These are phyloP conservation scores for Uncinocarpus reesii DNA, from an alignment of 2,329 filamentous ascomycete species.

Conservation along the genomic window DNA sequence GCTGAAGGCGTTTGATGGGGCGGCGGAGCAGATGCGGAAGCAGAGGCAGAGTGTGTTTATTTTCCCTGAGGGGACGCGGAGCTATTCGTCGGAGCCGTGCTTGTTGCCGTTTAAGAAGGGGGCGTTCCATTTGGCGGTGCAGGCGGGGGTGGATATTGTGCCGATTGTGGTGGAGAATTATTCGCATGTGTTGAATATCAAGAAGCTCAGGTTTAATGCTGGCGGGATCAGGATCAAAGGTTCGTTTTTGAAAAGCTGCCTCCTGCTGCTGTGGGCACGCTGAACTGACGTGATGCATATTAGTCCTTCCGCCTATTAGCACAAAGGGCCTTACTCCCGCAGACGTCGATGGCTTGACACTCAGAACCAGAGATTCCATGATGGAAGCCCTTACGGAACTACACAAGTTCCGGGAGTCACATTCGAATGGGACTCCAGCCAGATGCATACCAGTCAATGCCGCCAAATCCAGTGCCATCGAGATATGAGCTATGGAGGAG, in stretches of 20 bases:
- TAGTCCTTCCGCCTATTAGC: conserved; percentile 69
- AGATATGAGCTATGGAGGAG: conserved; percentile 1
- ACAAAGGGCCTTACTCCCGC: conserved; percentile 61
- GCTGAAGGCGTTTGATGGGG: conserved; percentile 72
- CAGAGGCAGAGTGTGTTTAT: conserved; percentile 53
- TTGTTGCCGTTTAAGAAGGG: conserved; percentile 98
- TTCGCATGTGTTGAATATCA: conserved; percentile 58
- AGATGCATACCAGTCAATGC: neutral
- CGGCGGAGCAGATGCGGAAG: conserved; percentile 65
- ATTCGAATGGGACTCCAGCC: neutral
- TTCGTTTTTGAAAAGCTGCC: too few relatives aligned
- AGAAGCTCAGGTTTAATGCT: conserved; percentile 53
- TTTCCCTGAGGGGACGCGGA: conserved; percentile 73
- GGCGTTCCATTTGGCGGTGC: conserved; percentile 88
- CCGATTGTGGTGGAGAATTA: conserved; percentile 76
- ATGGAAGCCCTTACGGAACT: conserved; percentile 47
- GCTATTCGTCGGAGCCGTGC: conserved; percentile 69
- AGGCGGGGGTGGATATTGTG: conserved; percentile 86
- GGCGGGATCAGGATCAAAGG: conserved; percentile 67
- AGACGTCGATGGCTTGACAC: conserved; percentile 66
- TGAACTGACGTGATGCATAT: neutral
- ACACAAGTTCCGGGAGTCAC: conserved; percentile 18
- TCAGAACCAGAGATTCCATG: conserved; percentile 63
- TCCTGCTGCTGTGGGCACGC: neutral
- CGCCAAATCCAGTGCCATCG: conserved; percentile 1